Base-by-base conservation (phyloP, 176 grass and related monocot genomes). In the Musa itinerans region DNA sequence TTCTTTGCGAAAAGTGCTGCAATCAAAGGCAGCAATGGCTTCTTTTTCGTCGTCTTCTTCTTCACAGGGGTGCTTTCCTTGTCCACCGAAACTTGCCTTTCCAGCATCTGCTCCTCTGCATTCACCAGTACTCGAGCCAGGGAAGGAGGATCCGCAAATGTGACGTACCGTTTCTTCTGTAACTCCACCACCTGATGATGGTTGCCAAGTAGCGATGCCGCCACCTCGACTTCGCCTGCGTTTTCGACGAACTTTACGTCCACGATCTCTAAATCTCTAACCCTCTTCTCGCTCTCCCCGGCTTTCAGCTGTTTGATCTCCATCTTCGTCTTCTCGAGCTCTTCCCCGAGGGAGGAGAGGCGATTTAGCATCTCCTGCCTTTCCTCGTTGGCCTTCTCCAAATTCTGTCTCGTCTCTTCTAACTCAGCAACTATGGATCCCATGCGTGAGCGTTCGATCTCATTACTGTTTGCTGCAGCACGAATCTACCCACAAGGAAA, bases 131-230 rank as follows among this genome's bases (percentile, higher is more conserved):
- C 58, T 56, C 20, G 77, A 63, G 81, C 65, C 0, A 79, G 69
- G 10, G 83, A 50, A 10, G 94, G 88, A 16, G 88, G 86, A 71
- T 90, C 82, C 1, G 95, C 90, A 50, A 98, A 98, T 13, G 88
- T 91, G 65, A 98, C 95, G 63, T 92, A 91, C 64, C 95, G 78
- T 81, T 89, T 93, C 88, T 91, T 98, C 76, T 98, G 95, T 11
- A 89, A 76, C 74, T 98, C 95, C 9, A 56, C 55, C 0, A 54
- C 71, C 2, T 68, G 29, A 0, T 53, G 70, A 11, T 43, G 73
- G 13, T 11, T 48, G 0, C 8, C 59, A 16, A 20, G 43, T 72
- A 68, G 78, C 48, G 52, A n/a, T 69, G 65, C 65, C 68, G 74
- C 75, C 24, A 62, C 69, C 11, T 70, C 67, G 16, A 78, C 63